A percentile compares a stretch with the other conserved stretches of the same genome.
Evolutionary conservation across 2,329 filamentous ascomycete species (phyloP).

Genomic region (Pestalotiopsis sp.): DNA sequence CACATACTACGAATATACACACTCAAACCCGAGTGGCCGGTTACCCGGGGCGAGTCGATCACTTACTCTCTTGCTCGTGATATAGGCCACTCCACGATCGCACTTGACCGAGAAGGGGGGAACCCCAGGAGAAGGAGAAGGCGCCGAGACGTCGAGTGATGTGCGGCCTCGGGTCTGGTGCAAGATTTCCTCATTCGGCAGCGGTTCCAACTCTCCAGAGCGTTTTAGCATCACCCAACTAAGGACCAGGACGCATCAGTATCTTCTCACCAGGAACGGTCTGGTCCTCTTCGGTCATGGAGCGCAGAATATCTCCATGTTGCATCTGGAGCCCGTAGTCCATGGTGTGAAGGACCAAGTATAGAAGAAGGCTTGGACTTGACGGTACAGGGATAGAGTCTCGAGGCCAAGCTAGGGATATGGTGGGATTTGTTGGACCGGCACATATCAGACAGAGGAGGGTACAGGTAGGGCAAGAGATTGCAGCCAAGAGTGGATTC

Average conservation of each 20-base stretch:
- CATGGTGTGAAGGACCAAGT: constrained; percentile 23
- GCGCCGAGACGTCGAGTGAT: constrained; percentile 72
- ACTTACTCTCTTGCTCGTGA: constrained; percentile 83
- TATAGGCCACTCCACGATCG: constrained; percentile 74
- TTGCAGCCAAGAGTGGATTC: constrained; percentile 16
- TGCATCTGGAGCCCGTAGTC: constrained; percentile 44
- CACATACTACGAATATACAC: constrained; percentile 6
- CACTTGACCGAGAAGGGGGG: constrained; percentile 71
- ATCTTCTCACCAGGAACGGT: constrained; percentile 44
- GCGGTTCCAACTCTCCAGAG: constrained; percentile 73
- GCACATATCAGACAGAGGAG: constrained; percentile 22
- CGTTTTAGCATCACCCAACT: constrained; percentile 92
- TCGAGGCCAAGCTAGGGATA: neutral
- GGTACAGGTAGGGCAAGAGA: constrained; percentile 15
- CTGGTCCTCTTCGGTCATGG: constrained; percentile 35
- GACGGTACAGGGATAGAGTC: constrained; percentile 4
- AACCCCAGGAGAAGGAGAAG: constrained; percentile 65
- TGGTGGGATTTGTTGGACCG: constrained; percentile 12
- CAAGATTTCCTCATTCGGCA: constrained; percentile 81
- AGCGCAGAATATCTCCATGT: constrained; percentile 45
- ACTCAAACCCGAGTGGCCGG: constrained; percentile 18
- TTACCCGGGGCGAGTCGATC: neutral
- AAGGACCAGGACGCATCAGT: constrained; percentile 45
- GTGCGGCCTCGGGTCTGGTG: constrained; percentile 82
- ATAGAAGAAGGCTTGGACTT: neutral